Evolutionary conservation across 305 asterid genomes (phyloP).

Genomic region (Ilex paraguariensis): DNA sequence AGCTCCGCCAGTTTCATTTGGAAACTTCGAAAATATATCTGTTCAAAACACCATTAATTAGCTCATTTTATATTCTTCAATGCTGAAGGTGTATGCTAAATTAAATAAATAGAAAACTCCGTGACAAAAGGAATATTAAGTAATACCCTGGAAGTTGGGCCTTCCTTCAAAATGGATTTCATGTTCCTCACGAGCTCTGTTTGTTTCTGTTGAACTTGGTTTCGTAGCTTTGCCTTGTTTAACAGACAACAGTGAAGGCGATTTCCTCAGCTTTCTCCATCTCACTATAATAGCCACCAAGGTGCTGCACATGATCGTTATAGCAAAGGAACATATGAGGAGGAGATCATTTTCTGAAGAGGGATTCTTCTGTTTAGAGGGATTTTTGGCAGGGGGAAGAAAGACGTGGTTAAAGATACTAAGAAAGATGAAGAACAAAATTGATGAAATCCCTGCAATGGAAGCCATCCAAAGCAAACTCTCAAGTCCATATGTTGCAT

Average conservation of each 20-base stretch:
- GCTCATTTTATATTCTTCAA: too few relatives aligned
- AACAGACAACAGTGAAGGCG: conserved; percentile 25
- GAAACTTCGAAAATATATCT: too few relatives aligned
- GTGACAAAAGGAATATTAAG: not conserved
- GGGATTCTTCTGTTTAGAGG: conserved; percentile 33
- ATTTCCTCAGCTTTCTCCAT: conserved; percentile 41
- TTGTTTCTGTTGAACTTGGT: conserved; percentile 24
- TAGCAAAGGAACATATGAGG: conserved; percentile 45
- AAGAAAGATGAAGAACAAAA: conserved; percentile 40
- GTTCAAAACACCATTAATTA: too few relatives aligned
- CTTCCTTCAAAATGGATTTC: conserved; percentile 68
- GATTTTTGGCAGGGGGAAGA: conserved; percentile 31
- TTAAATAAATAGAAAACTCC: too few relatives aligned
- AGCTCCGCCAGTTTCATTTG: too few relatives aligned
- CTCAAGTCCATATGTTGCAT: conserved; percentile 47
- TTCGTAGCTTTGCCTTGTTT: conserved; percentile 24
- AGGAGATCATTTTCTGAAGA: conserved; percentile 48
- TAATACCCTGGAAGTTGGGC: conserved; percentile 66
- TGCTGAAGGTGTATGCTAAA: too few relatives aligned
- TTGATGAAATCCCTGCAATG: conserved; percentile 33
- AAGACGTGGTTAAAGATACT: conserved; percentile 41
- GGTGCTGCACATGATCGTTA: conserved; percentile 36
- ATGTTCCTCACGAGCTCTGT: conserved; percentile 37
- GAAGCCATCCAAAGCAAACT: conserved; percentile 33
- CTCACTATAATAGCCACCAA: conserved; percentile 34